Evolutionary conservation across 192 early-diverging fungal genomes (phyloP).

Genomic region (Linnemannia zychae): DNA sequence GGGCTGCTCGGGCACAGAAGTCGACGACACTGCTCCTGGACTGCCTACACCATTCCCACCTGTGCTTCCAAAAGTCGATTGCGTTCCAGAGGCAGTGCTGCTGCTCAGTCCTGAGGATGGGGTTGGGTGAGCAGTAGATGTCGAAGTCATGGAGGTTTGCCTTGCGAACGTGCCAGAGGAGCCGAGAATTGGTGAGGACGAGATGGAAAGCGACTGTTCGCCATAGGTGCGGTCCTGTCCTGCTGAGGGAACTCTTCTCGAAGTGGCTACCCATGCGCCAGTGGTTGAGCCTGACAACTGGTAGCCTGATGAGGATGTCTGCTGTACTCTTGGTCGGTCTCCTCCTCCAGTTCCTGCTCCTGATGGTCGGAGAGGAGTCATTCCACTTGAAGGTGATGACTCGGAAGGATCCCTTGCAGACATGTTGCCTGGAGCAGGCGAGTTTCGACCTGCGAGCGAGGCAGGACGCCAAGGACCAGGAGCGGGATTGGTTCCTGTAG

Average conservation of each 20-base stretch:
- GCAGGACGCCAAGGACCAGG: conserved; percentile 44
- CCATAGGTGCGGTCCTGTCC: background rate
- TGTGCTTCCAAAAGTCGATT: background rate
- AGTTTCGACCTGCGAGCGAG: conserved; percentile 37
- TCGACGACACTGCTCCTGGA: background rate
- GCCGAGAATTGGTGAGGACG: conserved; percentile 19
- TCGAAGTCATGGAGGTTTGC: background rate
- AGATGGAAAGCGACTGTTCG: background rate
- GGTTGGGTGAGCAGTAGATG: background rate
- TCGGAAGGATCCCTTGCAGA: conserved; percentile 7
- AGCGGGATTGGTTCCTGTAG: background rate
- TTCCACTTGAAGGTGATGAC: background rate
- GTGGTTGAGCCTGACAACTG: background rate
- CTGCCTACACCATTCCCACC: background rate
- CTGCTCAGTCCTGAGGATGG: conserved; percentile 6
- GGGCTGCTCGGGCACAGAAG: conserved; percentile 16
- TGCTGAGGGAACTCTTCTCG: background rate
- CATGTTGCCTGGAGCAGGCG: conserved; percentile 26
- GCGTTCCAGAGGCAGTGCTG: background rate
- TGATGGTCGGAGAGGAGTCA: conserved; percentile 16
- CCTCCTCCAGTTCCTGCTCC: background rate
- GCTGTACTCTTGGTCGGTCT: conserved; percentile 18
- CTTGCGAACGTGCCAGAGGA: conserved; percentile 11
- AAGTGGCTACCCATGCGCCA: conserved; percentile 3
- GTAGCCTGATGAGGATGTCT: background rate